phyloP scores from a whole-genome alignment of 2,329 filamentous ascomycete species.

The Stachybotrys echinatus region DNA sequence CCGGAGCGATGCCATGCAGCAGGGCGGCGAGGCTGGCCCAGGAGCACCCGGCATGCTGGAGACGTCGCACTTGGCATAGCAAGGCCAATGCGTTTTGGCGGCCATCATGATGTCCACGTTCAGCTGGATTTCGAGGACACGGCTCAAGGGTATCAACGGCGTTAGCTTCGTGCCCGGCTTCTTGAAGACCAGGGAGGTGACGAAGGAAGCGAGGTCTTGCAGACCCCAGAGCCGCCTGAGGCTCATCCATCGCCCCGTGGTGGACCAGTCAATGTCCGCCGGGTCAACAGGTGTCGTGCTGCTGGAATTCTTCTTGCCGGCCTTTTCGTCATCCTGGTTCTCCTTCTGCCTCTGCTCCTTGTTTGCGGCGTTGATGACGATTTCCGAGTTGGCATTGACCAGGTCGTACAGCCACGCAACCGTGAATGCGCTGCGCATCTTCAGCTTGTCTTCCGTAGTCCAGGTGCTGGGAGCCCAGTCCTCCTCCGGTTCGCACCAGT shows the following conservation, averaged over 20 bases:
- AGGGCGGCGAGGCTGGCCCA: constrained; percentile 23
- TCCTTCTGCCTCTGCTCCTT: no score
- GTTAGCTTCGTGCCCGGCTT: constrained; percentile 31
- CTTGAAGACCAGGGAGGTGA: constrained; percentile 41
- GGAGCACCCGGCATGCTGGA: constrained; percentile 26
- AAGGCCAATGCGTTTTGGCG: no score
- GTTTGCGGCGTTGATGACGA: no score
- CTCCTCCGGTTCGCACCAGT: constrained; percentile 37
- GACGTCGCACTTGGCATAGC: constrained; percentile 38
- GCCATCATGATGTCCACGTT: constrained; percentile 41
- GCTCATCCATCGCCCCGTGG: constrained; percentile 21
- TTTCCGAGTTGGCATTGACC: constrained; percentile 36
- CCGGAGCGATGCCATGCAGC: constrained; percentile 29
- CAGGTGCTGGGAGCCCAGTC: constrained; percentile 30
- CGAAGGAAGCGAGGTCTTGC: constrained; percentile 36
- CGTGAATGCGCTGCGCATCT: constrained; percentile 42
- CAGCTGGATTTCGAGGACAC: constrained; percentile 44
- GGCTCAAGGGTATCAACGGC: constrained; percentile 35
- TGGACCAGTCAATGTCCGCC: constrained; percentile 36
- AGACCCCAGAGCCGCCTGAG: constrained; percentile 35
- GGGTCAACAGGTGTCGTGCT: no score
- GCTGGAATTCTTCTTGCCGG: no score
- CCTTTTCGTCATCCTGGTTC: constrained; percentile 24
- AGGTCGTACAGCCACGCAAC: constrained; percentile 49
- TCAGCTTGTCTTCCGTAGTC: constrained; percentile 30